Conservation (phyloP, 331 rosid species). For the Phaseolus coccineus region DNA sequence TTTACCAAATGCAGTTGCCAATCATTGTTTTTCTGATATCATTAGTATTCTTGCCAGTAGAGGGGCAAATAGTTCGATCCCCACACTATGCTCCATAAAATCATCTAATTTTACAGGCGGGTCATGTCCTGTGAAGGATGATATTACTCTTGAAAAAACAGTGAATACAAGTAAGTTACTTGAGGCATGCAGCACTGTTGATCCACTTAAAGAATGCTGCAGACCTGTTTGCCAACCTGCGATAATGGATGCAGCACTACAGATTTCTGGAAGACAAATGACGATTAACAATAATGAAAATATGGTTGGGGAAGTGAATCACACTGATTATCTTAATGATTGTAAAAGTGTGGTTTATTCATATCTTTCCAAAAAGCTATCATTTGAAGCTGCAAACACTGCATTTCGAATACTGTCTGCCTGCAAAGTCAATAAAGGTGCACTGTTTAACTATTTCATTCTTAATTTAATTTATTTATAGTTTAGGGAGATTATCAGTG, state of each 20-base stretch:
- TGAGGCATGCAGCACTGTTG: slow-evolving; percentile 87
- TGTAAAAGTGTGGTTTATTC: slow-evolving; percentile 97
- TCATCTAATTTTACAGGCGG: slow-evolving; percentile 89
- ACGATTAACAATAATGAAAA: slow-evolving; percentile 60
- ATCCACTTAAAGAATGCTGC: slow-evolving; percentile 97
- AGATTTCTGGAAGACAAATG: slow-evolving; percentile 77
- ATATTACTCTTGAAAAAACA: slow-evolving; percentile 71
- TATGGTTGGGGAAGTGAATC: slow-evolving; percentile 61
- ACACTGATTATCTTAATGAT: slow-evolving; percentile 74
- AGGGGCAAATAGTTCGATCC: slow-evolving; percentile 79
- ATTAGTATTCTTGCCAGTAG: slow-evolving; percentile 81
- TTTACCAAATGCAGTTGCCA: slow-evolving; percentile 66
- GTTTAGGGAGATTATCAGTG: slow-evolving; percentile 20
- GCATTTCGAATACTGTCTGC: slow-evolving; percentile 89
- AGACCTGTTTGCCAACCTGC: slow-evolving; percentile 95
- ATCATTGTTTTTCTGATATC: slow-evolving; percentile 86
- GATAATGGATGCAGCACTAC: slow-evolving; percentile 88
- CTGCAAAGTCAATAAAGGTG: slow-evolving; percentile 99
- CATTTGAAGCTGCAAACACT: slow-evolving; percentile 68
- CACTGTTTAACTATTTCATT: slow-evolving; percentile 11
- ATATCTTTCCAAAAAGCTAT: slow-evolving; percentile 77
- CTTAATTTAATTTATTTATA: slow-evolving; percentile 17
- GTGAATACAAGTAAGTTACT: slow-evolving; percentile 83
- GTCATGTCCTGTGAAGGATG: slow-evolving; percentile 92
- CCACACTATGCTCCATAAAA: slow-evolving; percentile 76